Evolutionary conservation across 73 alveolate genomes (phyloP).

Genomic region (Paramecium biaurelia): DNA sequence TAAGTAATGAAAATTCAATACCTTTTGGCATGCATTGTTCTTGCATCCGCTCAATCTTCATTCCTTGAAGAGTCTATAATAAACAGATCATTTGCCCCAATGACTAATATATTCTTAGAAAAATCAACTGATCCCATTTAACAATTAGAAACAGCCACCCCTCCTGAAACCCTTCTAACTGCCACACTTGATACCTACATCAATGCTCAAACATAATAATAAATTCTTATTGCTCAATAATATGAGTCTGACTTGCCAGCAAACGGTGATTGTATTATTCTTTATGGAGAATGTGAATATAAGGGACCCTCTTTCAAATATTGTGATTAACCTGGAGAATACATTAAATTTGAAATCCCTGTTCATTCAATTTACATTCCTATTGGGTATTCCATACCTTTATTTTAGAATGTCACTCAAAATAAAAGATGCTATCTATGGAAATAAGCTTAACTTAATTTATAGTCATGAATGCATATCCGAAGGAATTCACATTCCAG

Average conservation of each 20-base stretch:
- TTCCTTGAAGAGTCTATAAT: not conserved
- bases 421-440: not conserved
- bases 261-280: constrained; percentile 18
- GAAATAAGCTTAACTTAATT: not conserved
- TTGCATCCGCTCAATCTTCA: not conserved
- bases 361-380: not conserved
- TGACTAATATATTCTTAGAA: not conserved
- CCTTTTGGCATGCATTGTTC: not conserved
- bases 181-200: not conserved
- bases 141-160: not conserved
- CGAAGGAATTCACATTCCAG: not conserved
- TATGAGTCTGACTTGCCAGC: not conserved
- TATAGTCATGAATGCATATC: not conserved
- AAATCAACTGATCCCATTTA: not conserved
- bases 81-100: not conserved
- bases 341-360: not conserved
- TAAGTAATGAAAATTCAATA: not conserved
- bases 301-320: constrained; percentile 11
- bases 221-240: not conserved
- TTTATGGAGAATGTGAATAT: not conserved
- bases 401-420: not conserved
- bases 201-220: not conserved
- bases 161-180: not conserved
- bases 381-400: not conserved
- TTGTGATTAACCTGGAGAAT: not conserved